These are phyloP conservation scores for Argentina anserina DNA, from an alignment of 306 rosid species.

Conservation along the genomic window DNA sequence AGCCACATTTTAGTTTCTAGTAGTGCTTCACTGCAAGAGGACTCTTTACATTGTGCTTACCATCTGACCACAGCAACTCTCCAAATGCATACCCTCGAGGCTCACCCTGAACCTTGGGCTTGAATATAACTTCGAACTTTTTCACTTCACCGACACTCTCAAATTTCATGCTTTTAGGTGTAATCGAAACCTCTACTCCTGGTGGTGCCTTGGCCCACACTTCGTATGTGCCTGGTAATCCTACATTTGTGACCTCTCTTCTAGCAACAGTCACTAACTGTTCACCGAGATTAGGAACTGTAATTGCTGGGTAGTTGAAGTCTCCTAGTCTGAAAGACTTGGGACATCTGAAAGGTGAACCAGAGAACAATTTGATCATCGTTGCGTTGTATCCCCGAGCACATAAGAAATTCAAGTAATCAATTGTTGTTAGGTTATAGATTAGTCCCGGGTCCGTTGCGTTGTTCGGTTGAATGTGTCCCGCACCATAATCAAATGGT, in stretches of 20 bases:
- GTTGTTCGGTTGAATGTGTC: constrained; percentile 48
- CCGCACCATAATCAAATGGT: constrained; percentile 53
- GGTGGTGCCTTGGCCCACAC: constrained; percentile 30
- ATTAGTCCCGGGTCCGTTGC: constrained; percentile 64
- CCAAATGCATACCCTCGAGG: constrained; percentile 28
- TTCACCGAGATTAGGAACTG: constrained; percentile 9
- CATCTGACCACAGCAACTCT: constrained; percentile 39
- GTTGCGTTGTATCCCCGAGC: constrained; percentile 41
- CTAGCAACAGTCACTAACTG: constrained; percentile 29
- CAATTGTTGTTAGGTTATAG: constrained; percentile 37
- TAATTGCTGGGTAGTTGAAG: constrained; percentile 67
- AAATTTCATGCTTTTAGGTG: constrained; percentile 37
- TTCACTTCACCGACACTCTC: constrained; percentile 41
- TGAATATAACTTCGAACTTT: constrained; percentile 31
- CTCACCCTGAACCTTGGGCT: background rate
- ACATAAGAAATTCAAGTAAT: constrained; percentile 58
- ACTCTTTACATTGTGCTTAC: constrained; percentile 36
- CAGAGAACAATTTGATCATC: constrained; percentile 17
- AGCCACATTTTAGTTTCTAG: background rate
- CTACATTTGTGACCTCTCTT: constrained; percentile 48
- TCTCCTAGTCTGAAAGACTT: constrained; percentile 29
- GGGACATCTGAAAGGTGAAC: constrained; percentile 30
- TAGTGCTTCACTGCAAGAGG: constrained; percentile 27
- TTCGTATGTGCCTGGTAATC: constrained; percentile 37
- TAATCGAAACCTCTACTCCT: constrained; percentile 26